A percentile compares a stretch with the other conserved stretches of the same genome.
These are phyloP conservation scores for Amanita polypyramis DNA, from an alignment of 768 basidiomycete genomes.

Conservation along the genomic window DNA sequence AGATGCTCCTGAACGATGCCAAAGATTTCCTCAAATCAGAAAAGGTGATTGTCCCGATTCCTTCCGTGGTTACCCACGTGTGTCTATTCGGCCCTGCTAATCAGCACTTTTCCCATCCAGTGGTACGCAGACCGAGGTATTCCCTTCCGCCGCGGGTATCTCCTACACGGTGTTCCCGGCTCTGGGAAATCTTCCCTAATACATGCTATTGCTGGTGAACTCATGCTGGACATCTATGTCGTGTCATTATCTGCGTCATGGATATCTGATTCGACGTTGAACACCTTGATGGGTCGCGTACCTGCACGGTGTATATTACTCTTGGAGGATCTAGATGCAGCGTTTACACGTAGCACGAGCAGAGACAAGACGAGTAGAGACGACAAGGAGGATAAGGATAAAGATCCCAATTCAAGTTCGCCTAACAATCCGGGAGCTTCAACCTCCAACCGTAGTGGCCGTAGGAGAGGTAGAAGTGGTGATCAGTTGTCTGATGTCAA, in stretches of 20 bases:
- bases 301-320: conserved; percentile 80
- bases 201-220: conserved; percentile 78
- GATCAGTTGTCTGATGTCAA: conserved; percentile 68
- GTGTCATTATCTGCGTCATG: conserved; percentile 78
- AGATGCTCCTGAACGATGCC: conserved; percentile 76
- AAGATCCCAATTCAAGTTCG: conserved; percentile 12
- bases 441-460: conserved; percentile 16
- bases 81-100: background rate
- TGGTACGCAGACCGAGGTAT: conserved; percentile 94
- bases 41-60: conserved; percentile 35
- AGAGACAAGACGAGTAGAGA: conserved; percentile 42
- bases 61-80: background rate
- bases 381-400: conserved; percentile 22
- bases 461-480: conserved; percentile 32
- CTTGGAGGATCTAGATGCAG: conserved; percentile 86
- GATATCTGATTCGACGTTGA: conserved; percentile 83
- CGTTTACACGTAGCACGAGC: conserved; percentile 67
- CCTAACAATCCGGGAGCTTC: background rate
- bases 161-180: conserved; percentile 76
- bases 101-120: conserved; percentile 20
- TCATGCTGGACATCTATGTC: conserved; percentile 88
- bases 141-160: conserved; percentile 82
- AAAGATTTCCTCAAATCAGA: conserved; percentile 78
- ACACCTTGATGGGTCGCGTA: conserved; percentile 79
- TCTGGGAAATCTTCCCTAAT: conserved; percentile 83